phyloP scores from a whole-genome alignment of 768 basidiomycete species.

The Hemileccinum impolitum region DNA sequence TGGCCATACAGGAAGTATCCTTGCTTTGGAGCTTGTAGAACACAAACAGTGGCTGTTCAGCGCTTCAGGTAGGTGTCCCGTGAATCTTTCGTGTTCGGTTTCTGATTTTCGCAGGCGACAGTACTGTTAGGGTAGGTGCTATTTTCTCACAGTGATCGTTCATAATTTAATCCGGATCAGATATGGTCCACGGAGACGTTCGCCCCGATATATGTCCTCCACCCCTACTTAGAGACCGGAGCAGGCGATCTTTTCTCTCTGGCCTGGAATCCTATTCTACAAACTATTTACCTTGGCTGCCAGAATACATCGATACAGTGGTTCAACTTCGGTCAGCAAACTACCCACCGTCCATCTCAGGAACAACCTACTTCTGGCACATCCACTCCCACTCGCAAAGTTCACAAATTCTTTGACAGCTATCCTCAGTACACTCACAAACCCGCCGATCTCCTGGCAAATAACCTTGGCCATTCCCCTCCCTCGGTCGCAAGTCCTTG shows the following conservation, averaged over 20 bases:
- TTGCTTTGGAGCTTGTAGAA: constrained; percentile 72
- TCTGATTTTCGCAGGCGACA: constrained; percentile 58
- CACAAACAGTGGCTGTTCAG: constrained; percentile 87
- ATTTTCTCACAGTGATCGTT: neutral
- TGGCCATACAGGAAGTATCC: constrained; percentile 83
- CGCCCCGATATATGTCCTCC: constrained; percentile 63
- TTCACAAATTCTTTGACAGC: constrained; percentile 91
- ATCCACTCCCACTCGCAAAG: constrained; percentile 45
- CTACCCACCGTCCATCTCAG: neutral
- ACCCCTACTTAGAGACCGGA: constrained; percentile 74
- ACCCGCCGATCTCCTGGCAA: constrained; percentile 66
- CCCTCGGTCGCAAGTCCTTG: constrained; percentile 30
- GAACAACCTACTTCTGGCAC: constrained; percentile 27
- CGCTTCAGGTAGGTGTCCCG: constrained; percentile 61
- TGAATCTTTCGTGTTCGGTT: neutral
- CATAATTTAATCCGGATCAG: constrained; percentile 36
- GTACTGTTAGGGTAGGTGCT: constrained; percentile 70
- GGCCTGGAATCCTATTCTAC: constrained; percentile 65
- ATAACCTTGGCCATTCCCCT: constrained; percentile 43
- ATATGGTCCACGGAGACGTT: constrained; percentile 79
- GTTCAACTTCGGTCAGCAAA: constrained; percentile 54
- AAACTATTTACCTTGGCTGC: constrained; percentile 82
- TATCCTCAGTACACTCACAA: constrained; percentile 70
- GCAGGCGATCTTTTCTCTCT: constrained; percentile 89
- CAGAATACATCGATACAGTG: constrained; percentile 94